Evolutionary conservation across 768 basidiomycete genomes (phyloP), one percentile per base, ranked within the genome.

Genomic region (Kwoniella europaea): DNA sequence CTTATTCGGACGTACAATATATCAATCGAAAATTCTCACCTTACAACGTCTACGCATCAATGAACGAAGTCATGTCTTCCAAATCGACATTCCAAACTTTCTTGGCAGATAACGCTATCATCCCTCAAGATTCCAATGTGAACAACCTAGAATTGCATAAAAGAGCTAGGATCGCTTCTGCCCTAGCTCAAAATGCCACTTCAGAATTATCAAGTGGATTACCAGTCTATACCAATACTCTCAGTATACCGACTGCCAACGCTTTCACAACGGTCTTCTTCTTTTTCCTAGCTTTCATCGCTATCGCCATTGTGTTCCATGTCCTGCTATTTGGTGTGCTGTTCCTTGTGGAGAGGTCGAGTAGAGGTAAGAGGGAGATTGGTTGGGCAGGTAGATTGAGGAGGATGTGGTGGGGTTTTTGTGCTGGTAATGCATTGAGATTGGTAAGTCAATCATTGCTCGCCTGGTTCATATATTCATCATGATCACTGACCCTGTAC

Each of bases 251-350:
- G 10, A 91, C 90, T 0, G 91, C 91, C 65, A 95, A 97, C 84
- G 91, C 91, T 7, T 97, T 93, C 85, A 91, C 92, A 88, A 94
- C 93, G 4, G 85, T 90, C n/a, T 95, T 97, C 83, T 84, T 95
- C 55, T 85, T 88, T 58, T 86, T 86, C 10, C 87, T 98, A 75
- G 88, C 92, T 64, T 79, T 92, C 44, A 83, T 90, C 68, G 90
- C 88, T 16, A 87, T 92, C 71, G 84, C 88, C 16, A 55, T 88
- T 15, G 87, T 81, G 0, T 72, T 88, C 4, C 86, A 92, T 64
- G 85, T 81, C 4, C 56, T 91, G 20, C 87, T 87, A 18, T 91
- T 89, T 72, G 84, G 83, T 2, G 56, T 87, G 55, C 76, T 82
- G n/a, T 60, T 86, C 20, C 65, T 85, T 20, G 66, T 85, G 10